phyloP scores from a whole-genome alignment of 31 red algal species.

The Porphyra umbilicalis region DNA sequence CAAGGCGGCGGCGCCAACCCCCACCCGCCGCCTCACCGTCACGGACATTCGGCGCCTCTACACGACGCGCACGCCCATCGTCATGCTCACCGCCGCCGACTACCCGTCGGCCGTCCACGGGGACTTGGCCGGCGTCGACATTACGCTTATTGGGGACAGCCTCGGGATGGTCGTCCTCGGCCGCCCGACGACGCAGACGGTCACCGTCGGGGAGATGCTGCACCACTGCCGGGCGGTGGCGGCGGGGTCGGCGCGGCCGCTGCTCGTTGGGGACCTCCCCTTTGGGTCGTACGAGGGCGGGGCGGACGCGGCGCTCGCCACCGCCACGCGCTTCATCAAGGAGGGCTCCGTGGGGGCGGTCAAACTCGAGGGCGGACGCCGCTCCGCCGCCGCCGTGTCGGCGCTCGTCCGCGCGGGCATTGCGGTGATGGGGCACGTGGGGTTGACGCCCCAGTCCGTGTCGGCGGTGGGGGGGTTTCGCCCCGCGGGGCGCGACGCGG shows the following conservation, averaged over 20 bases:
- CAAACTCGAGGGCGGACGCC: conserved; percentile 88
- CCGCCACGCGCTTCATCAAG: conserved; percentile 65
- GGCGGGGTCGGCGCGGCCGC: conserved; percentile 36
- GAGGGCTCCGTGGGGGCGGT: conserved; percentile 69
- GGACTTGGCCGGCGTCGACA: conserved; percentile 80
- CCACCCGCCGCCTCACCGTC: not conserved
- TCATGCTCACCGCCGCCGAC: conserved; percentile 95
- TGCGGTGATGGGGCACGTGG: conserved; percentile 96
- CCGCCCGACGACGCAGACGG: conserved; percentile 78
- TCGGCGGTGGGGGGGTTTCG: conserved; percentile 79
- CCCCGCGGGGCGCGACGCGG: conserved; percentile 45
- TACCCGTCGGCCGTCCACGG: conserved; percentile 95
- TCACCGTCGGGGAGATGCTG: conserved; percentile 89
- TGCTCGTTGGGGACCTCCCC: conserved; percentile 89
- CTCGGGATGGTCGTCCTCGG: conserved; percentile 96
- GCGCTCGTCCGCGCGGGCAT: conserved; percentile 79
- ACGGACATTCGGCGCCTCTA: conserved; percentile 24
- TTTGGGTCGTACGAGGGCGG: conserved; percentile 85
- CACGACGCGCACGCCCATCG: conserved; percentile 38
- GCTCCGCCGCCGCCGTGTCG: conserved; percentile 23
- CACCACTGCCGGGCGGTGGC: conserved; percentile 79
- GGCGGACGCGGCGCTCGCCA: conserved; percentile 27
- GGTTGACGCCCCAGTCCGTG: conserved; percentile 78
- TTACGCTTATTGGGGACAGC: conserved; percentile 88
- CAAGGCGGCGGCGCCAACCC: not conserved